Evolutionary conservation across 176 grass and related monocot species (phyloP).

Genomic region (Musa schizocarpa): DNA sequence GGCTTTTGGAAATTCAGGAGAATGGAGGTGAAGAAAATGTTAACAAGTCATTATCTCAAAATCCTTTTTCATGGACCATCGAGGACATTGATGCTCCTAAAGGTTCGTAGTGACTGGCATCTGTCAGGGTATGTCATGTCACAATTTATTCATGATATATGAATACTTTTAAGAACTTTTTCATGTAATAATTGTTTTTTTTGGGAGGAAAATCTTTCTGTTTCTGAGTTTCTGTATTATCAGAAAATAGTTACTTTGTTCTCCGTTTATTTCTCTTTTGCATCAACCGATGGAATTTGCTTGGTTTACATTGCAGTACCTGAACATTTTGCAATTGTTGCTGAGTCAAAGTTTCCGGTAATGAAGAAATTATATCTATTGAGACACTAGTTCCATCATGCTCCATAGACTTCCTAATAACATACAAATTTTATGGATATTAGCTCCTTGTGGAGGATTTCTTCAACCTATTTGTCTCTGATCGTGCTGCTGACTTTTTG

Average conservation of each 20-base stretch:
- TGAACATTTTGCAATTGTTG: conserved; percentile 55
- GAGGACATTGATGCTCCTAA: conserved; percentile 63
- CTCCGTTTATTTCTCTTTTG: not conserved
- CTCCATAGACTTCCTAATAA: conserved; percentile 16
- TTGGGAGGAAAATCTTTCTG: not conserved
- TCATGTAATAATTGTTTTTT: conserved; percentile 9
- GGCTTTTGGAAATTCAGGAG: conserved; percentile 31
- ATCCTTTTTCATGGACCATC: conserved; percentile 35
- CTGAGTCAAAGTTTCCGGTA: conserved; percentile 74
- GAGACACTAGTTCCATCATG: conserved; percentile 7
- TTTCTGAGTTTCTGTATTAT: not conserved
- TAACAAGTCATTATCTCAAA: conserved; percentile 15
- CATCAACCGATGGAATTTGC: not conserved
- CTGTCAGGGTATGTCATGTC: too few relatives aligned
- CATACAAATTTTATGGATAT: conserved; percentile 24
- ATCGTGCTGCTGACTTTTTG: conserved; percentile 55
- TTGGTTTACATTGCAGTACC: conserved; percentile 40
- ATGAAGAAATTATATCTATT: conserved; percentile 16
- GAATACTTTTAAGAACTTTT: conserved; percentile 3
- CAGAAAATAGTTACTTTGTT: not conserved
- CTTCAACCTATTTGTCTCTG: conserved; percentile 64
- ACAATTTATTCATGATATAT: not conserved
- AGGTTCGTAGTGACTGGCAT: conserved; percentile 18
- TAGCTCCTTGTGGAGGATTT: conserved; percentile 69
- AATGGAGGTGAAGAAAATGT: conserved; percentile 40